These are phyloP conservation scores for Petrea volubilis DNA, from an alignment of 257 asterid species.

Conservation along the genomic window DNA sequence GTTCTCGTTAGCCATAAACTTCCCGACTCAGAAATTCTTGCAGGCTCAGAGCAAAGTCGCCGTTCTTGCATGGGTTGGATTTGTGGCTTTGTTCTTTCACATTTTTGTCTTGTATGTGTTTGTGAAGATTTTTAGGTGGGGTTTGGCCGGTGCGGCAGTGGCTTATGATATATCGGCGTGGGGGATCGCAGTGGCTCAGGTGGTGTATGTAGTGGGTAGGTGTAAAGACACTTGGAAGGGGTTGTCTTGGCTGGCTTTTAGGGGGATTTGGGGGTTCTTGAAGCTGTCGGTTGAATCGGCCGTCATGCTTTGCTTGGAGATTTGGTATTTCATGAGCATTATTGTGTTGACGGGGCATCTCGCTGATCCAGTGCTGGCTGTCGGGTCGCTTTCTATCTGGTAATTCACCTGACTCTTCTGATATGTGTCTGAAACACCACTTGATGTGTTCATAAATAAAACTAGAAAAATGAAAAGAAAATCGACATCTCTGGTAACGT, in stretches of 20 bases:
- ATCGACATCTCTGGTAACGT: too few relatives aligned
- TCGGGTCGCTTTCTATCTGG: slow-evolving; percentile 98
- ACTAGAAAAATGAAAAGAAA: too few relatives aligned
- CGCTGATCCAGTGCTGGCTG: slow-evolving; percentile 81
- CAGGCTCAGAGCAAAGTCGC: slow-evolving; percentile 88
- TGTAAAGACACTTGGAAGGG: slow-evolving; percentile 88
- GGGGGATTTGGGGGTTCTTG: slow-evolving; percentile 66
- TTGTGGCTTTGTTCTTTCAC: slow-evolving; percentile 59
- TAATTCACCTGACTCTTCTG: slow-evolving; percentile 15
- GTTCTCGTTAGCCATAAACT: slow-evolving; percentile 85
- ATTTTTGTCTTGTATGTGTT: slow-evolving; percentile 51
- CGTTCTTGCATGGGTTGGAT: slow-evolving; percentile 81
- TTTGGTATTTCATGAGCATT: slow-evolving; percentile 98
- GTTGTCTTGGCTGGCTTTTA: slow-evolving; percentile 73
- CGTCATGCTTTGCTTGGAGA: slow-evolving; percentile 92
- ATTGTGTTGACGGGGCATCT: slow-evolving; percentile 92
- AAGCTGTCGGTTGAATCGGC: slow-evolving; percentile 87
- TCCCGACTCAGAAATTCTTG: slow-evolving; percentile 85
- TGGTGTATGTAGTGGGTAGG: slow-evolving; percentile 73
- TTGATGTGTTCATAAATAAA: too few relatives aligned
- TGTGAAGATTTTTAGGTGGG: slow-evolving; percentile 71
- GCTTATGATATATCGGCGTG: slow-evolving; percentile 85
- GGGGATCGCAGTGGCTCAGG: slow-evolving; percentile 75
- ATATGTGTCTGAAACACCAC: too few relatives aligned
- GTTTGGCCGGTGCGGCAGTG: slow-evolving; percentile 83